Base-by-base conservation (phyloP, 192 early-diverging fungal species). In the Chytriomyces confervae region DNA sequence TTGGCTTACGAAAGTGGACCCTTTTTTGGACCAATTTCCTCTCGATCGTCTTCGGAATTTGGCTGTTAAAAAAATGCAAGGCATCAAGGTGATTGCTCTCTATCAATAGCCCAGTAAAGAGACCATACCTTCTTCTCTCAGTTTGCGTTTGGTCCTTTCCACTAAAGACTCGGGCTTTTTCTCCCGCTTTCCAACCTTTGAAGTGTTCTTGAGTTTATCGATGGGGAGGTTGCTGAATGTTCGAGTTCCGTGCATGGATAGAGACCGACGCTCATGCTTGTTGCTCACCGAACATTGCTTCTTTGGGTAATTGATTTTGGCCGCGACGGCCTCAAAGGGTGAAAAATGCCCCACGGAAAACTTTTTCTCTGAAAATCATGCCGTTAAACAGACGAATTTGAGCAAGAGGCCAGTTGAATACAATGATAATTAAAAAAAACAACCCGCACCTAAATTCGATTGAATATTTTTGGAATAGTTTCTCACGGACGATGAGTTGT, bases 161-260 rank as follows among this genome's bases (percentile, higher is more conserved):
- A 76, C 61, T 5, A 76, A 24, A 48, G 74, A 66, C 46, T 76
- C 74, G 10, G 24, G 18, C 24, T 43, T 29, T 16, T 66, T 46
- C 47, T 13, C 29, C 45, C 20, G n/a, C 16, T 75, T 48, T n/a
- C 16, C 47, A 20, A 16, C 8, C 29, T 61, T 61, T 29, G 63
- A 65, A 27, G 36, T 20, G 18, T 74, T 74, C 29, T 27, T 36
- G 46, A 20, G 7, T 18, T 24, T 18, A 9, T 61, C 62, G 7
- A 62, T 24, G 23, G 74, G 74, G 5, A 76, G 50, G 43, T 76
- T 76, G 5, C 23, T 66, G 48, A 76, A 76, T 13, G 74, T 66
- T 36, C 74, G 57, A 24, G 63, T 66, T 49, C 74, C 74, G 9
- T 62, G 62, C 64, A 66, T 53, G n/a, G 27, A 50, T 18, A 76